Evolutionary conservation across 1,284 basidiomycete genomes (phyloP).

Genomic region (Pseudozyma hubeiensis): DNA sequence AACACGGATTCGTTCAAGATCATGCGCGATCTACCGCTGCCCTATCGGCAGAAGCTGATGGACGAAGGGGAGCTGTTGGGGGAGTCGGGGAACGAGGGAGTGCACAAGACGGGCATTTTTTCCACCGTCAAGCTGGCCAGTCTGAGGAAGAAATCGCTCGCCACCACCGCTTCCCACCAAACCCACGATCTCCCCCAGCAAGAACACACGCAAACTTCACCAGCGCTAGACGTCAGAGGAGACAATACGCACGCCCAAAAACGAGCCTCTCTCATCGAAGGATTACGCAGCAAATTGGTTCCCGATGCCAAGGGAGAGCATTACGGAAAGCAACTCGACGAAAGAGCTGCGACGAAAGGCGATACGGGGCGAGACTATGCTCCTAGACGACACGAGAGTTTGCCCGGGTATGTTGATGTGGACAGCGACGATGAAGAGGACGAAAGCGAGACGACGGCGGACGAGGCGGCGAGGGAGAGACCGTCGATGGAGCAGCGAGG

Average conservation of each 20-base stretch:
- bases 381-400: slow-evolving; percentile 17
- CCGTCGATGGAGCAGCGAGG: neutral
- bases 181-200: neutral
- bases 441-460: neutral
- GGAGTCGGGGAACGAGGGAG: neutral
- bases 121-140: slow-evolving; percentile 21
- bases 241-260: neutral
- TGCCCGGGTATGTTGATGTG: slow-evolving; percentile 13
- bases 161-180: neutral
- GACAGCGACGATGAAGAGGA: slow-evolving; percentile 28
- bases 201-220: no score
- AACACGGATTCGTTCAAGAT: slow-evolving; percentile 63
- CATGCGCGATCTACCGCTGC: slow-evolving; percentile 56
- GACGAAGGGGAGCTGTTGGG: slow-evolving; percentile 1
- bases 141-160: slow-evolving; percentile 14
- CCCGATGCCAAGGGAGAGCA: slow-evolving; percentile 16
- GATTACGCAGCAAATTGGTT: slow-evolving; percentile 30
- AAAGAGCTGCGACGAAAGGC: slow-evolving; percentile 40
- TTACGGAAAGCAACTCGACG: slow-evolving; percentile 25
- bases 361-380: slow-evolving; percentile 32
- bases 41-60: slow-evolving; percentile 42
- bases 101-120: slow-evolving; percentile 30
- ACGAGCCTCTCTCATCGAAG: slow-evolving; percentile 21
- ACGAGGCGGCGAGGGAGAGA: neutral
- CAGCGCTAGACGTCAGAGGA: no score